Conservation (phyloP, 2,329 filamentous ascomycete species). For the Graphilbum fragrans region DNA sequence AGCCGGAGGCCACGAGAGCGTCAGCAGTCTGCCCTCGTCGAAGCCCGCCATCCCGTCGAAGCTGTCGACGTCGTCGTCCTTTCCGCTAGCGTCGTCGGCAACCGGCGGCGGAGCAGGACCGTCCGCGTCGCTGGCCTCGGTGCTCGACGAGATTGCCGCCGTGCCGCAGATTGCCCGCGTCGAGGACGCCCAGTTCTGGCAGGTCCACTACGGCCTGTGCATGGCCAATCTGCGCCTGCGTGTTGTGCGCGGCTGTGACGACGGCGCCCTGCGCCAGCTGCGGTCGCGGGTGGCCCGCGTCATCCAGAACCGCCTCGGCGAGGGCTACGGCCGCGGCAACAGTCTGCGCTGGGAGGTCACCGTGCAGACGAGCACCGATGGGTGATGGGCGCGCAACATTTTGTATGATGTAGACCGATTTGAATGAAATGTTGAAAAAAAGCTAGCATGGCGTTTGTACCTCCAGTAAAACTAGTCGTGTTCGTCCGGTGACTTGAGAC, state of each 20-base stretch:
- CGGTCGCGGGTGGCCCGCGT: conserved; percentile 65
- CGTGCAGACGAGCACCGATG: conserved; percentile 53
- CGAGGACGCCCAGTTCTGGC: conserved; percentile 93
- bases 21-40: too few species aligned
- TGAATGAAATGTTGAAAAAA: background rate
- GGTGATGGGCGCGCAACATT: background rate
- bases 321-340: conserved; percentile 70
- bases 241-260: conserved; percentile 54
- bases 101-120: background rate
- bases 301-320: conserved; percentile 75
- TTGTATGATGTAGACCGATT: background rate
- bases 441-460: background rate
- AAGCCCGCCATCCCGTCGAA: background rate
- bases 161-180: conserved; percentile 66
- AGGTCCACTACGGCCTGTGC: conserved; percentile 92
- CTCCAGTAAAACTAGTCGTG: too few species aligned
- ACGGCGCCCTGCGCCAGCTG: conserved; percentile 59
- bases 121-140: conserved; percentile 26
- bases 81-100: background rate
- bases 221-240: conserved; percentile 88
- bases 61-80: background rate
- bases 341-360: conserved; percentile 89
- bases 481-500: too few species aligned
- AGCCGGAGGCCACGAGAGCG: too few species aligned
- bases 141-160: conserved; percentile 71